Evolutionary conservation across 345 rosid genomes (phyloP).

Genomic region (Lepidium sativum): DNA sequence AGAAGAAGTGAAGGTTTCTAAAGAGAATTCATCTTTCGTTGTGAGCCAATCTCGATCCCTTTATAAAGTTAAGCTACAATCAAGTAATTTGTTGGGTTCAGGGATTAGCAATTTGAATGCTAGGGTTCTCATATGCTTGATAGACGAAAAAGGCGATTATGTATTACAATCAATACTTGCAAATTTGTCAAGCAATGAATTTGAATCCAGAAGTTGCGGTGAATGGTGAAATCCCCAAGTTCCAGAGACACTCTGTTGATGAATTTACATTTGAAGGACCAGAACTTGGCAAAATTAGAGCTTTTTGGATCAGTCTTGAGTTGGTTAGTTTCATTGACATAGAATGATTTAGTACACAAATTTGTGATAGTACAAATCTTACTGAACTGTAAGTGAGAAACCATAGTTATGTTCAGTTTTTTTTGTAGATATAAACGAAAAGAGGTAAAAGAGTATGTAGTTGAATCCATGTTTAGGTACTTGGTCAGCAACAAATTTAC

Average conservation of each 20-base stretch:
- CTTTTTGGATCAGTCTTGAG: slow-evolving; percentile 74
- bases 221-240: slow-evolving; percentile 33
- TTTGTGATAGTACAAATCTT: no score
- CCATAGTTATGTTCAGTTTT: neutral
- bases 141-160: slow-evolving; percentile 59
- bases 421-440: neutral
- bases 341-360: no score
- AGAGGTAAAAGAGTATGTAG: neutral
- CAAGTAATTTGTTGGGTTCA: slow-evolving; percentile 65
- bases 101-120: slow-evolving; percentile 53
- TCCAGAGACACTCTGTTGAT: slow-evolving; percentile 71
- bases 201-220: slow-evolving; percentile 13
- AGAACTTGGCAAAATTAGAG: slow-evolving; percentile 39
- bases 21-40: slow-evolving; percentile 15
- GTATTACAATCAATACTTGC: slow-evolving; percentile 59
- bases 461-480: slow-evolving; percentile 36
- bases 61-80: slow-evolving; percentile 53
- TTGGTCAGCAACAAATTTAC: slow-evolving; percentile 58
- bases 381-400: slow-evolving; percentile 52
- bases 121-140: slow-evolving; percentile 60
- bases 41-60: slow-evolving; percentile 32
- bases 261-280: slow-evolving; percentile 65
- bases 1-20: slow-evolving; percentile 39
- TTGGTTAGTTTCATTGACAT: no score
- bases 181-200: slow-evolving; percentile 22